Conservation (phyloP, 106 monocot genomes). For the Dioscorea zingiberensis region DNA sequence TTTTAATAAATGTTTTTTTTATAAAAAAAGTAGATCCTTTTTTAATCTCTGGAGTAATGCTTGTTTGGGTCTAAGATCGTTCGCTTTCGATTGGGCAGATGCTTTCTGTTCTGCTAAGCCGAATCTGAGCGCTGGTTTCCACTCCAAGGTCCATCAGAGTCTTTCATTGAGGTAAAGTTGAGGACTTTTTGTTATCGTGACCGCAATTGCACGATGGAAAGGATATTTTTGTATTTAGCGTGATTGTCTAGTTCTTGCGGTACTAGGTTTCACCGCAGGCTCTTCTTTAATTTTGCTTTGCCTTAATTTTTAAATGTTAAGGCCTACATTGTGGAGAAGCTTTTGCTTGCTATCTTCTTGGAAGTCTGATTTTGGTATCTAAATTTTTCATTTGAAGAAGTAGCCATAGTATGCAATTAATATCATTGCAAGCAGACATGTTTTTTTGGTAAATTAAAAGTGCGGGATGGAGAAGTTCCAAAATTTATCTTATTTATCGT, state of each 20-base stretch:
- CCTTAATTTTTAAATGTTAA: no score
- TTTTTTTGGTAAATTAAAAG: no score
- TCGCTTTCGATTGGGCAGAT: conserved; percentile 25
- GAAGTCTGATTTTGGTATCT: no score
- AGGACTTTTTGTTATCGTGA: background rate
- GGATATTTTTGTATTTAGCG: background rate
- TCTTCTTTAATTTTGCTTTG: no score
- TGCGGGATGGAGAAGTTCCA: no score
- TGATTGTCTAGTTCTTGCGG: background rate
- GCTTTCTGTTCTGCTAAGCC: conserved; percentile 28
- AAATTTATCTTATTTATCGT: no score
- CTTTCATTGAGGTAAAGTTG: conserved; percentile 23
- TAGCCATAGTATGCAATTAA: no score
- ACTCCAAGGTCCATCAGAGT: conserved; percentile 34
- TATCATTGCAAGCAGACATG: no score
- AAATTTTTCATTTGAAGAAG: no score
- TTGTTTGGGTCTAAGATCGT: no score
- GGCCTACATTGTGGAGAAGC: no score
- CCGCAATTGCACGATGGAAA: background rate
- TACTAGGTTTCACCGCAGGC: background rate
- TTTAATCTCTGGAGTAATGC: background rate
- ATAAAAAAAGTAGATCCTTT: background rate
- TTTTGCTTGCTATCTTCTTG: no score
- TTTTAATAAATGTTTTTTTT: background rate
- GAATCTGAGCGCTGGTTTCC: conserved; percentile 43